A percentile compares a stretch with the other conserved stretches of the same genome.
Conservation (phyloP, 495 filamentous ascomycete species). For the Cudoniella acicularis region DNA sequence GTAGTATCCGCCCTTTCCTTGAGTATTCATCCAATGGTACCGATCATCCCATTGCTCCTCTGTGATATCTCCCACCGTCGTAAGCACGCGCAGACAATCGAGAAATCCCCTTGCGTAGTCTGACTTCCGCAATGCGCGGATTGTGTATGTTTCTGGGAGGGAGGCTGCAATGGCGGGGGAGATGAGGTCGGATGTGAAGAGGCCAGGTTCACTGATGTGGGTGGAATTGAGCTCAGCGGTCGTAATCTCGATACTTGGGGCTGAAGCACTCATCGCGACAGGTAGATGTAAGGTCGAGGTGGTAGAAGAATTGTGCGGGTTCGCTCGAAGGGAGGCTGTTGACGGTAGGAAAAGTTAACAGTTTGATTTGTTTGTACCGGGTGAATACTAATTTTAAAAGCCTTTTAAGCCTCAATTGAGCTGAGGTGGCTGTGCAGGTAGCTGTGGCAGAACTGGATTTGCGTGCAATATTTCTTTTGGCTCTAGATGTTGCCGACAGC, state of each 20-base stretch:
- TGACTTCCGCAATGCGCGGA: constrained; percentile 72
- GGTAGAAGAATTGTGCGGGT: background rate
- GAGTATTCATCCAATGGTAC: constrained; percentile 77
- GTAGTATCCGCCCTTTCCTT: constrained; percentile 75
- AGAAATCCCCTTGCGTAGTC: constrained; percentile 82
- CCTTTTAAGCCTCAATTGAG: background rate
- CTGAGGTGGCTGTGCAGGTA: background rate
- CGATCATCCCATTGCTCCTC: constrained; percentile 71
- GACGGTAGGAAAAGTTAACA: background rate
- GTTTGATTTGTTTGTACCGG: background rate
- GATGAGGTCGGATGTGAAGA: constrained; percentile 77
- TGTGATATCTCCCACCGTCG: constrained; percentile 84
- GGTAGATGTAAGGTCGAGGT: background rate
- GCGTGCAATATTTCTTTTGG: background rate
- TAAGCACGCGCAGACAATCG: constrained; percentile 86
- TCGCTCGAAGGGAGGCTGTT: background rate
- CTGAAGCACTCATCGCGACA: constrained; percentile 31
- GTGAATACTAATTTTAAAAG: background rate
- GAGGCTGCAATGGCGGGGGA: constrained; percentile 65
- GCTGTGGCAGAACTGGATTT: background rate
- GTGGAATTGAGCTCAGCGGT: background rate
- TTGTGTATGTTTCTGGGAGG: constrained; percentile 75
- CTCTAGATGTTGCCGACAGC: background rate
- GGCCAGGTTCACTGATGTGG: constrained; percentile 43
- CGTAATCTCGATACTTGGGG: background rate